These are phyloP conservation scores for Solanum etuberosum DNA, from an alignment of 257 asterid genomes.

Conservation along the genomic window DNA sequence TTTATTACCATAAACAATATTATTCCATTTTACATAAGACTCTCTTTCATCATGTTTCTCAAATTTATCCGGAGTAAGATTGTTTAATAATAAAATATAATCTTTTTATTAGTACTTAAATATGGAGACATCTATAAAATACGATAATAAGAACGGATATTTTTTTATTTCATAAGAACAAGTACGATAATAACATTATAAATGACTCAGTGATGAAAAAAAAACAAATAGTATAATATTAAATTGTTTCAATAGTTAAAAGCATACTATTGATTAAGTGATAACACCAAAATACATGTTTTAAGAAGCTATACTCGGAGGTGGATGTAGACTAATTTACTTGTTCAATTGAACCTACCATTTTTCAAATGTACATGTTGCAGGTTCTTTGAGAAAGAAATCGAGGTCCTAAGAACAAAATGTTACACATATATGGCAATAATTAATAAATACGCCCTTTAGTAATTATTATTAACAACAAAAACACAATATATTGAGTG, in stretches of 20 bases:
- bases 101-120: background rate
- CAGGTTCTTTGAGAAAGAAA: background rate
- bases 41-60: slow-evolving; percentile 43
- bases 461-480: background rate
- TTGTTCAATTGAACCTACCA: background rate
- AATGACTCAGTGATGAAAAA: background rate
- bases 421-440: background rate
- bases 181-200: background rate
- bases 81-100: slow-evolving; percentile 9
- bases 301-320: background rate
- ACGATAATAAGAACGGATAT: too few species aligned
- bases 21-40: slow-evolving; percentile 36
- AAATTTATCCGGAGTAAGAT: slow-evolving; percentile 33
- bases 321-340: background rate
- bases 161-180: background rate
- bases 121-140: background rate
- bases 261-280: background rate
- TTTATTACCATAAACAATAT: slow-evolving; percentile 28
- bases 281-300: background rate
- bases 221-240: background rate
- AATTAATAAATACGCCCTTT: background rate
- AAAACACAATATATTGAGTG: too few species aligned
- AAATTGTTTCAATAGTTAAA: background rate
- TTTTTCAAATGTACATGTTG: too few species aligned
- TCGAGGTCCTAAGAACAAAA: background rate